These are phyloP conservation scores for Dactylellina sp. DNA, from an alignment of 2,329 filamentous ascomycete species.

Conservation along the genomic window DNA sequence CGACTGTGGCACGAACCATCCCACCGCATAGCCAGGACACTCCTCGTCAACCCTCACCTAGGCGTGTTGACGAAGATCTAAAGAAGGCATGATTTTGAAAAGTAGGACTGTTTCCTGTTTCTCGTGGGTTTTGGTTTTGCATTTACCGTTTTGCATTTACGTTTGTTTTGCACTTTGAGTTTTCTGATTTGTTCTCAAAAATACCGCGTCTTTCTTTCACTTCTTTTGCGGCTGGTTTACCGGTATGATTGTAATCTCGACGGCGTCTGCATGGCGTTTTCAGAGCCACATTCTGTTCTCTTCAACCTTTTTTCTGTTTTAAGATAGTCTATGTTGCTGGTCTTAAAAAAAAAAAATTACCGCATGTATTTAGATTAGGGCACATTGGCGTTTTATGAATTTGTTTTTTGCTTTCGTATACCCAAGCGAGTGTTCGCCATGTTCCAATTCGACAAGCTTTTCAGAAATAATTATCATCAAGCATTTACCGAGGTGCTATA, in stretches of 20 bases:
- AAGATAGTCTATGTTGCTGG: conserved; percentile 1
- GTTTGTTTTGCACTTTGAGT: no score
- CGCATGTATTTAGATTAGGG: not conserved
- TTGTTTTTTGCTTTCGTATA: not conserved
- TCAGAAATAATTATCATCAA: no score
- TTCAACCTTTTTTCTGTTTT: conserved; percentile 7
- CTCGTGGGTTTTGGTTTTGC: not conserved
- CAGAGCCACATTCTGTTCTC: not conserved
- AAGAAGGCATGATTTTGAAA: conserved; percentile 6
- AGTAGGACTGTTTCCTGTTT: not conserved
- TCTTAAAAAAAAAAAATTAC: no score
- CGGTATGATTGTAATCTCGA: conserved; percentile 18
- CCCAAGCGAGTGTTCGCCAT: no score
- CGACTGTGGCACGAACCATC: conserved; percentile 23
- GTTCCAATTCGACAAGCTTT: no score
- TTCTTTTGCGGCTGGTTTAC: conserved; percentile 23
- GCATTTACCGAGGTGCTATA: no score
- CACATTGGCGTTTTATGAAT: conserved; percentile 9
- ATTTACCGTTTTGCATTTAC: no score
- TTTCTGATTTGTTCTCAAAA: no score
- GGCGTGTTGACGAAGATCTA: conserved; percentile 38
- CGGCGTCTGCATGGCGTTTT: conserved; percentile 12
- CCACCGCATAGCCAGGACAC: conserved; percentile 41
- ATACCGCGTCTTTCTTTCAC: not conserved
- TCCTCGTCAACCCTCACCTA: conserved; percentile 23